Evolutionary conservation across 306 rosid genomes (phyloP).

Genomic region (Malus domestica): DNA sequence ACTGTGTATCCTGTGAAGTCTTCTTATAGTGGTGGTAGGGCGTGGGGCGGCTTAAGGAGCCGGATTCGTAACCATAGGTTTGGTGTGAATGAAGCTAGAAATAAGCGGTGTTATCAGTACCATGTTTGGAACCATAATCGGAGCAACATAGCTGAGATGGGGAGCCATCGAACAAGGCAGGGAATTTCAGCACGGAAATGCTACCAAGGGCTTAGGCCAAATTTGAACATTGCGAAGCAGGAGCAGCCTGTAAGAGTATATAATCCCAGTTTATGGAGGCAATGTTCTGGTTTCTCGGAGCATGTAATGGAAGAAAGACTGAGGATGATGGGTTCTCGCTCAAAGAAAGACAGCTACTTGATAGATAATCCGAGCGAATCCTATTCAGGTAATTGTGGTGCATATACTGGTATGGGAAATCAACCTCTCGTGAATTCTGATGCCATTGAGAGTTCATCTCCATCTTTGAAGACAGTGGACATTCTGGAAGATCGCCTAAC

Average conservation of each 20-base stretch:
- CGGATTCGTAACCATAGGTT: slow-evolving; percentile 9
- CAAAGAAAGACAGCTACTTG: not conserved
- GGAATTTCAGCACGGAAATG: not conserved
- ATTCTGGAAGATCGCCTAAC: not conserved
- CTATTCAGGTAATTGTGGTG: not conserved
- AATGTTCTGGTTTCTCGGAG: not conserved
- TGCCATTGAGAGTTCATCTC: not conserved
- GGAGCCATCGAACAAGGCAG: slow-evolving; percentile 1
- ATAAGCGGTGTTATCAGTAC: slow-evolving; percentile 1
- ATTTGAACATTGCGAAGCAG: slow-evolving; percentile 8
- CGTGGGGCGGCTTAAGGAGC: not conserved
- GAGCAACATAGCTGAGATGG: slow-evolving; percentile 5
- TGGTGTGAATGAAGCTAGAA: not conserved
- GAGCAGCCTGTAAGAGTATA: not conserved
- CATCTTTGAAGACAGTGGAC: slow-evolving; percentile 3
- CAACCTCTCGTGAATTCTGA: not conserved
- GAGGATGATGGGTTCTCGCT: not conserved
- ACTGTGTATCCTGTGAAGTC: not conserved
- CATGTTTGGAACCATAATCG: not conserved
- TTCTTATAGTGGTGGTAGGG: not conserved
- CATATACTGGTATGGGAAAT: not conserved
- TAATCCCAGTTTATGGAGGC: slow-evolving; percentile 1
- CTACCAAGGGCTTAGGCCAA: not conserved
- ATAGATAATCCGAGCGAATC: not conserved
- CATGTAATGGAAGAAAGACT: slow-evolving; percentile 2